These are phyloP conservation scores for Mucor indicus DNA, from an alignment of 371 early-diverging fungal genomes.

Conservation along the genomic window DNA sequence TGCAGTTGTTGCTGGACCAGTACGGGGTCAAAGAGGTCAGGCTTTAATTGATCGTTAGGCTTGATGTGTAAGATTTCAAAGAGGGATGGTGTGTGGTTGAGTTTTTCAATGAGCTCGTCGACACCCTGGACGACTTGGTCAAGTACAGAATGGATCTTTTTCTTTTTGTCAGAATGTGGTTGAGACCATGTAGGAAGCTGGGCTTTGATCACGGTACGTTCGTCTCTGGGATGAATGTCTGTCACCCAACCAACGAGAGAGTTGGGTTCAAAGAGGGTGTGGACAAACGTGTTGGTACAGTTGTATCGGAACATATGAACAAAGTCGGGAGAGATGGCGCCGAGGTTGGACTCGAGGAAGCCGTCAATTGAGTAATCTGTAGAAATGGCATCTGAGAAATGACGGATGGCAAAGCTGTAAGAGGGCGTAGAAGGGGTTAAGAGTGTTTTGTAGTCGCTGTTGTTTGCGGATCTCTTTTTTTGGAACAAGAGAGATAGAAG, in stretches of 20 bases:
- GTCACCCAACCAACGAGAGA: constrained; percentile 35
- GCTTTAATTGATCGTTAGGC: constrained; percentile 31
- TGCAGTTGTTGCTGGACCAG: constrained; percentile 48
- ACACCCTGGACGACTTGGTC: constrained; percentile 27
- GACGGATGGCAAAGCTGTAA: constrained; percentile 68
- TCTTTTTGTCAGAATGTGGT: background rate
- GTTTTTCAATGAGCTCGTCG: constrained; percentile 20
- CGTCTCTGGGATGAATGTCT: constrained; percentile 54
- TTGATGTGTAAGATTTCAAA: constrained; percentile 65
- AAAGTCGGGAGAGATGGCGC: constrained; percentile 75
- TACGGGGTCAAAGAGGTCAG: constrained; percentile 23
- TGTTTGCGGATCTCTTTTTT: constrained; percentile 14
- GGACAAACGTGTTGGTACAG: constrained; percentile 64
- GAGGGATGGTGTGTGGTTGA: constrained; percentile 52
- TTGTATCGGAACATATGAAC: constrained; percentile 68
- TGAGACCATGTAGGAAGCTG: constrained; percentile 41
- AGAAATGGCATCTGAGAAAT: constrained; percentile 51
- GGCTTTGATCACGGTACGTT: constrained; percentile 57
- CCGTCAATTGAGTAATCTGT: constrained; percentile 74
- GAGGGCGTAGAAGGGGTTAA: constrained; percentile 24
- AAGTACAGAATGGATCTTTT: constrained; percentile 14
- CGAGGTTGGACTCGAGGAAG: constrained; percentile 70
- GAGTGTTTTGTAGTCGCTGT: constrained; percentile 17
- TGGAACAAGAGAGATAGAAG: constrained; percentile 28
- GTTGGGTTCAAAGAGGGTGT: constrained; percentile 49